Percentiles rank a stretch among this genome's conserved stretches.
Evolutionary conservation across 805 yeast species (phyloP).

Genomic region (Ogataea salicorniae): DNA sequence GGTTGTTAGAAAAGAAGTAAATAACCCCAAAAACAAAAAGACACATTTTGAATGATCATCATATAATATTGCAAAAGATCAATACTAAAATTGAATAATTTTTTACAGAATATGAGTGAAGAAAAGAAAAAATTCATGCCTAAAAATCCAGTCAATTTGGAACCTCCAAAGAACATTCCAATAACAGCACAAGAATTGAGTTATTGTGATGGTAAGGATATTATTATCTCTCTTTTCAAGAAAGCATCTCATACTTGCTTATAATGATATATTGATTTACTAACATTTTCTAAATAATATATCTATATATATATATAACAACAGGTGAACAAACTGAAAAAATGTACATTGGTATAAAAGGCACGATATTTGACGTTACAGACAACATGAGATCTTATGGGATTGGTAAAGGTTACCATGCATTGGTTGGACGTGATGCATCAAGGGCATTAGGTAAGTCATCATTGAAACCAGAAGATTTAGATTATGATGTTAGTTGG

Average conservation of each 20-base stretch:
- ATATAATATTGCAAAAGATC: too few relatives aligned
- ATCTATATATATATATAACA: too few relatives aligned
- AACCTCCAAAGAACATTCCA: conserved; percentile 43
- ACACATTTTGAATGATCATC: too few relatives aligned
- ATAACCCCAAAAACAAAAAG: too few relatives aligned
- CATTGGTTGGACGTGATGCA: conserved; percentile 72
- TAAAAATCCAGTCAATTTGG: conserved; percentile 46
- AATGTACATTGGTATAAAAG: conserved; percentile 71
- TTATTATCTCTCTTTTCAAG: too few relatives aligned
- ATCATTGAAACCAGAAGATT: conserved; percentile 50
- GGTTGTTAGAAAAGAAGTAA: too few relatives aligned
- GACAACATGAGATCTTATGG: conserved; percentile 65
- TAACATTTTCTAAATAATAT: conserved; percentile 2
- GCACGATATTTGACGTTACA: conserved; percentile 75
- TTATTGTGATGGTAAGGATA: conserved; percentile 31
- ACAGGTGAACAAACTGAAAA: conserved; percentile 37
- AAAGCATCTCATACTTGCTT: background rate
- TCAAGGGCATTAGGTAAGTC: conserved; percentile 72
- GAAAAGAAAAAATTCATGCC: conserved; percentile 41
- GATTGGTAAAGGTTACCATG: conserved; percentile 67
- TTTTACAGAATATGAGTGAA: background rate
- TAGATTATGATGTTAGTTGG: conserved; percentile 39
- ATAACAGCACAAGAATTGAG: conserved; percentile 40
- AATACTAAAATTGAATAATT: too few relatives aligned
- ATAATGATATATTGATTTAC: conserved; percentile 21